Conservation (phyloP, 202 grass and related monocot species). For the Setaria italica region DNA sequence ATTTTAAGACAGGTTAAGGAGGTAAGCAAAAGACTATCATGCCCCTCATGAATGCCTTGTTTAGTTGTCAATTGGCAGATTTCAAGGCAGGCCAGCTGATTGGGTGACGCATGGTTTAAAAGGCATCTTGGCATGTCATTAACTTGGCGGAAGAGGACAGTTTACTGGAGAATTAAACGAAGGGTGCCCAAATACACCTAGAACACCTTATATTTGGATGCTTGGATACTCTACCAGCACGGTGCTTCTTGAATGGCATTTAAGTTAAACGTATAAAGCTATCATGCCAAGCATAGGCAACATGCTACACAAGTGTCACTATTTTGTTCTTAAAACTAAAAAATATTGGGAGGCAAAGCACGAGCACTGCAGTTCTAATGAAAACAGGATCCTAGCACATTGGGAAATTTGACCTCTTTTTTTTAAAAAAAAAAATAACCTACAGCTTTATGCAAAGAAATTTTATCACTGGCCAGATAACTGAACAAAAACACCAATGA, state of each 20-base stretch:
- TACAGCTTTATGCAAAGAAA: background rate
- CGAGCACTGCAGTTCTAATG: background rate
- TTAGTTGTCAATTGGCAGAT: no score
- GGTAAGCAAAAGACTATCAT: no score
- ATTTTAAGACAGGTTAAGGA: no score
- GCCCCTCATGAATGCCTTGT: no score
- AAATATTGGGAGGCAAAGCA: slow-evolving; percentile 19
- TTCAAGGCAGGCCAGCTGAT: no score
- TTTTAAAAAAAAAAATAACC: slow-evolving; percentile 14
- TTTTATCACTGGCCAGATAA: slow-evolving; percentile 13
- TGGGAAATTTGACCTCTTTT: slow-evolving; percentile 23
- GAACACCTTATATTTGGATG: no score
- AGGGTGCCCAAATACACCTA: no score
- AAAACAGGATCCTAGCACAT: slow-evolving; percentile 2
- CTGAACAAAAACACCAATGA: background rate
- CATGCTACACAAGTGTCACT: background rate
- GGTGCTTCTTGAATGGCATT: background rate
- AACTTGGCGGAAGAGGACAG: no score
- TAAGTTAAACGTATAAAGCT: background rate
- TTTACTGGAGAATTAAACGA: no score
- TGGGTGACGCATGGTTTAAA: no score
- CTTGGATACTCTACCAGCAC: background rate
- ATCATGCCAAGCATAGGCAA: slow-evolving; percentile 12
- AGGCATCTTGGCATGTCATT: no score
- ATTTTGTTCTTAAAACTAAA: slow-evolving; percentile 30